Evolutionary conservation across 129 eudicot genomes (phyloP).

Genomic region (Pseudognaphalium luteoalbum): DNA sequence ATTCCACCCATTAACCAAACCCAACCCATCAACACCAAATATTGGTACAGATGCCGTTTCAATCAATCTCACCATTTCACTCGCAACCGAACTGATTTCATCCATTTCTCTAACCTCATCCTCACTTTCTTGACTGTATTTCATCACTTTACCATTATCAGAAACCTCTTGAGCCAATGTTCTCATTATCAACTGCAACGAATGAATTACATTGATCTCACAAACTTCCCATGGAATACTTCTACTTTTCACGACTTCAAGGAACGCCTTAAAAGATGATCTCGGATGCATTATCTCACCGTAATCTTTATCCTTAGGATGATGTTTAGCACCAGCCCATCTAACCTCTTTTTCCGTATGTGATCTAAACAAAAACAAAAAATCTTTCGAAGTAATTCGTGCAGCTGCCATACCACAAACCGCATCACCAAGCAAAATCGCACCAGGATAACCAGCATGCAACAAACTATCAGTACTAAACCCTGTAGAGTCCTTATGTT

Average conservation of each 20-base stretch:
- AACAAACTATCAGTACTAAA: slow-evolving; percentile 64
- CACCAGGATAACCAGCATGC: slow-evolving; percentile 58
- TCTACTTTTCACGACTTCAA: slow-evolving; percentile 56
- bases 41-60: slow-evolving; percentile 75
- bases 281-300: slow-evolving; percentile 61
- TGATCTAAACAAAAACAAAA: slow-evolving; percentile 77
- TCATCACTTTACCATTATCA: slow-evolving; percentile 28
- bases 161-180: slow-evolving; percentile 41
- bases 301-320: slow-evolving; percentile 59
- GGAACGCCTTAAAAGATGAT: slow-evolving; percentile 65
- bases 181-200: slow-evolving; percentile 72
- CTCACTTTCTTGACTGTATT: slow-evolving; percentile 31
- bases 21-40: slow-evolving; percentile 59
- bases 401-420: slow-evolving; percentile 84
- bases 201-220: slow-evolving; percentile 71
- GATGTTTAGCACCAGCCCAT: slow-evolving; percentile 84
- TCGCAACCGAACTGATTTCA: slow-evolving; percentile 53
- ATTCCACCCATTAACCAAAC: slow-evolving; percentile 75
- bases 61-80: slow-evolving; percentile 69
- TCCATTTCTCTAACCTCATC: slow-evolving; percentile 29
- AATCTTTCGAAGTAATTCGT: slow-evolving; percentile 41
- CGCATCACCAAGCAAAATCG: slow-evolving; percentile 56
- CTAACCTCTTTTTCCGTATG: slow-evolving; percentile 50
- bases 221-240: slow-evolving; percentile 65
- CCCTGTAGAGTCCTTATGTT: slow-evolving; percentile 57